Base-by-base conservation (phyloP, 2,329 filamentous ascomycete genomes). In the Coniochaeta sp. region DNA sequence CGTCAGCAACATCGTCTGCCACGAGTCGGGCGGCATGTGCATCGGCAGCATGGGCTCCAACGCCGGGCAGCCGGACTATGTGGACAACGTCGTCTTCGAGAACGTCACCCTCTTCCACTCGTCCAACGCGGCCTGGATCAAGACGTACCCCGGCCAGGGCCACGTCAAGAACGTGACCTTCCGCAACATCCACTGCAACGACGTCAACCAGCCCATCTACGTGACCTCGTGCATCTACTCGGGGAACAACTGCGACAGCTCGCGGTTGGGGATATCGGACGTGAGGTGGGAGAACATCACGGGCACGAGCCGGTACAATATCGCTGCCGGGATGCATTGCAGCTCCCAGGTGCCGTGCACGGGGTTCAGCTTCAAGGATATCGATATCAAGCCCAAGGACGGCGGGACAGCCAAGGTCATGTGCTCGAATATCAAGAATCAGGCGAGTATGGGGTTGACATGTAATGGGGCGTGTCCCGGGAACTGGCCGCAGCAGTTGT, bases 161-260 rank as follows among this genome's bases (percentile, higher is more conserved):
- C 70, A 73, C 65, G 76, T 79, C 4, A 67, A 66, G 17, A 79
- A 79, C 65, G 68, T 79, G 26, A 78, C 76, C 1, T 79, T 79
- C 64, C 68, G 72, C 62, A 76, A 79, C 69, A 70, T 75, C 59
- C 55, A 63, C 16, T 68, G 74, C 62, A 67, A 71, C 50, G 68
- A 77, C 64, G 76, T 80, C 62, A 77, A 80, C 66, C 77, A 80
- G 66, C 78, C 77, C 14, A 78, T 80, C 63, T 79, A 80, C 66
- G 71, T 80, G 14, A 76, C 75, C 4, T 70, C 73, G 0, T 80
- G 77, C 63, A 80, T 79, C 65, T 80, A 79, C 69, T 69, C 70
- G 19, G 68, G 61, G 57, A 63, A 66, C 44, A 71, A 69, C 59
- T 78, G 76, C 68, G 75, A 78, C 63, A 67, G 65, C 17, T 75